Conservation (phyloP, 148 eudicot genomes). For the Camellia granthamiana region DNA sequence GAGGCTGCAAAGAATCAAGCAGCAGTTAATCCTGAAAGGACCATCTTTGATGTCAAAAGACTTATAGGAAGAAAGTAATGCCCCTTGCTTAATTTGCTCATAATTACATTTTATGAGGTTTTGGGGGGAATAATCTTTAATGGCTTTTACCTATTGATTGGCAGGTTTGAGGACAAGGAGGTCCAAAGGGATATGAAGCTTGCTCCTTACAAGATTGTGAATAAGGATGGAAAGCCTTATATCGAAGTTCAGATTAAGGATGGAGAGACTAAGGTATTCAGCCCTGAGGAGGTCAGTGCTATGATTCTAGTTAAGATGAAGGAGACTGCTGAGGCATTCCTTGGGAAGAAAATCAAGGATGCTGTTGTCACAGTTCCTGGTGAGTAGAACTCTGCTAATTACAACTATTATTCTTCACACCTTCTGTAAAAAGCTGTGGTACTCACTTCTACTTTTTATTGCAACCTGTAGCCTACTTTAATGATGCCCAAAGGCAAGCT, state of each 20-base stretch:
- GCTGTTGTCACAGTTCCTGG: slow-evolving; percentile 57
- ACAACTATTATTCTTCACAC: too few relatives aligned
- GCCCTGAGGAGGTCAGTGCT: slow-evolving; percentile 50
- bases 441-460: neutral
- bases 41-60: slow-evolving; percentile 44
- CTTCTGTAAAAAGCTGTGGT: neutral
- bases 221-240: slow-evolving; percentile 48
- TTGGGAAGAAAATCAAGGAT: slow-evolving; percentile 50
- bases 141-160: slow-evolving; percentile 2
- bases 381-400: slow-evolving; percentile 1
- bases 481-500: slow-evolving; percentile 53
- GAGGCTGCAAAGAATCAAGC: slow-evolving; percentile 52
- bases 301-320: slow-evolving; percentile 44
- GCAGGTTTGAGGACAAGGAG: slow-evolving; percentile 45
- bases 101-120: neutral
- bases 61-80: slow-evolving; percentile 49
- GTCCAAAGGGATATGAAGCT: slow-evolving; percentile 48
- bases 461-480: slow-evolving; percentile 37
- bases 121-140: neutral
- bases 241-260: slow-evolving; percentile 40
- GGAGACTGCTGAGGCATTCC: slow-evolving; percentile 51
- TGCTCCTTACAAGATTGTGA: slow-evolving; percentile 36
- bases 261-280: slow-evolving; percentile 46
- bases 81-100: neutral
- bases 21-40: slow-evolving; percentile 39